A percentile compares a stretch with the other conserved stretches of the same genome.
These are phyloP conservation scores for Tetragonia tetragonoides DNA, from an alignment of 148 eudicot genomes.

Conservation along the genomic window DNA sequence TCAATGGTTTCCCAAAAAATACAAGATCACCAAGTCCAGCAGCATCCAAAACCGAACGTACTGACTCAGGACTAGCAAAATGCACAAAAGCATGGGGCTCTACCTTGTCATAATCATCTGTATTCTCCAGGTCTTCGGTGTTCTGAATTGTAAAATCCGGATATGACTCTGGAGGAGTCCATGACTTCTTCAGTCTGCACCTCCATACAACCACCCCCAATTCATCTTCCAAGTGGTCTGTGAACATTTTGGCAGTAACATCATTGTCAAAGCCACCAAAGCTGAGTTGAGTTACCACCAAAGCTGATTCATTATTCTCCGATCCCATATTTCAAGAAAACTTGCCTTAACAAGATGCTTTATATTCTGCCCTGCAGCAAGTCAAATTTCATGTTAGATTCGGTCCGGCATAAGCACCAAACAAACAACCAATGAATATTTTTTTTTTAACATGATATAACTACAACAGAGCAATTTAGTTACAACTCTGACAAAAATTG, in stretches of 20 bases:
- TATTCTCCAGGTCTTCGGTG: constrained; percentile 27
- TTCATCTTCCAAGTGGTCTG: constrained; percentile 54
- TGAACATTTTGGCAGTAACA: constrained; percentile 59
- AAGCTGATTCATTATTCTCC: constrained; percentile 37
- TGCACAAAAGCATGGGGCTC: constrained; percentile 92
- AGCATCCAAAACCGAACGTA: constrained; percentile 41
- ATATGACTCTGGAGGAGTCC: constrained; percentile 66
- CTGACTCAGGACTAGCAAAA: constrained; percentile 53
- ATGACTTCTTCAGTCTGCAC: constrained; percentile 85
- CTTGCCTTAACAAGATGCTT: not conserved
- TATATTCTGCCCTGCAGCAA: not conserved
- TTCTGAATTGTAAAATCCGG: constrained; percentile 43
- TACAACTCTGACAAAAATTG: too few species aligned
- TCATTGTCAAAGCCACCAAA: constrained; percentile 68
- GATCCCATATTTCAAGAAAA: constrained; percentile 44
- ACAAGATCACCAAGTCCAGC: constrained; percentile 45
- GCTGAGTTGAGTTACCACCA: constrained; percentile 66
- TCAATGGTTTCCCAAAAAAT: constrained; percentile 34
- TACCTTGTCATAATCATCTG: constrained; percentile 50
- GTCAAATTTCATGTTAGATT: not conserved
- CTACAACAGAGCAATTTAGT: not conserved
- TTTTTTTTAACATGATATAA: not conserved
- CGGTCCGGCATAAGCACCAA: constrained; percentile 8
- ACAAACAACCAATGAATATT: not conserved
- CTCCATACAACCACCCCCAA: constrained; percentile 62